Base-by-base conservation (phyloP, 345 rosid species). In the Syzygium aqueum region DNA sequence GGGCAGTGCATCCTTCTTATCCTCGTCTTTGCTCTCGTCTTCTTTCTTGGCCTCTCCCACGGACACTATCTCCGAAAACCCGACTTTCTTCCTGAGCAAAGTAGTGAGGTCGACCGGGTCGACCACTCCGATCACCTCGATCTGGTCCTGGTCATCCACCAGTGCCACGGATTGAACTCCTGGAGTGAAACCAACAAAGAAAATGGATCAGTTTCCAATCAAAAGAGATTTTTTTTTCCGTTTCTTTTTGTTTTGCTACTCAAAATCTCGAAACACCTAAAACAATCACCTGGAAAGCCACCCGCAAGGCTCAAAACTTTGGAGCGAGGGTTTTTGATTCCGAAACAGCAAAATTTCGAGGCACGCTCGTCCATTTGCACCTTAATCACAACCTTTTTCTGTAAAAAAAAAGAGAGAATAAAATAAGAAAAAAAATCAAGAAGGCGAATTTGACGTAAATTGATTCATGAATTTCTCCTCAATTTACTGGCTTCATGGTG, bases 1-100 rank as follows among this genome's bases (percentile, higher is more conserved):
- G 12, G 78, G 78, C 25, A 17, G 2, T 0, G 0, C 22, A 3
- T 0, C 46, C 46, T 30, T 15, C 5, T 56, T 9, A 6, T 8
- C 23, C 25, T 21, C 30, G 77, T 15, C 3, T 17, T 33, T 28
- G 37, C 77, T 15, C 77, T 30, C 22, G 22, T 30, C 77, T 65
- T 28, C 40, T 65, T 65, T 65, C 77, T 65, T 65, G 77, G 7
- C 21, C 46, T 67, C 40, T 1, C 23, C 78, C 25, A 67, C 25
- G 11, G 46, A 33, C 25, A 67, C 46, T 8, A 67, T 33, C 7
- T 67, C 25, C 2, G 78, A 23, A 6, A 22, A 33, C 13, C 78
- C 78, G 46, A 67, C 21, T 33, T 67, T 67, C 78, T 67, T 67
- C 78, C 46, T 37, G 78, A 67, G 78, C 8, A 37, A 37, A 67